Conservation (phyloP, 345 rosid species). For the Adansonia digitata region DNA sequence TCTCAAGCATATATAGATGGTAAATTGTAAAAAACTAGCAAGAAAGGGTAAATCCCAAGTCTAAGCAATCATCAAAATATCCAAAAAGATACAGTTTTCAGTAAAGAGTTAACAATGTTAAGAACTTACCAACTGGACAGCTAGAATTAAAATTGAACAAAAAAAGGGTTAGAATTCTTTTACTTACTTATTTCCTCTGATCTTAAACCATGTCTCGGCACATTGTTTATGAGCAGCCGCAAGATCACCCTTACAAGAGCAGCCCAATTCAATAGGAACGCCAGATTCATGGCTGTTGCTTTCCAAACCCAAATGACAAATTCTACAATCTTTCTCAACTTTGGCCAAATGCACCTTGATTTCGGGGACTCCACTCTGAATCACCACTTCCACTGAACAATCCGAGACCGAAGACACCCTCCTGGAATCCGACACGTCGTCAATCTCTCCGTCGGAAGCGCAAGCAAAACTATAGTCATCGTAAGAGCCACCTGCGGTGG, state of each 20-base stretch:
- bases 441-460: slow-evolving; percentile 37
- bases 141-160: background rate
- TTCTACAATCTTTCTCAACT: slow-evolving; percentile 67
- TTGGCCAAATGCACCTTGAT: slow-evolving; percentile 40
- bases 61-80: slow-evolving; percentile 3
- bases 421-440: slow-evolving; percentile 33
- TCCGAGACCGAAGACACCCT: slow-evolving; percentile 58
- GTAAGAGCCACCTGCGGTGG: slow-evolving; percentile 70
- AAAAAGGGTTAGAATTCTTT: background rate
- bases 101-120: background rate
- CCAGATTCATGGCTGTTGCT: slow-evolving; percentile 63
- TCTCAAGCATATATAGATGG: background rate
- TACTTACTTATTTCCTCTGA: slow-evolving; percentile 85
- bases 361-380: slow-evolving; percentile 26
- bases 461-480: slow-evolving; percentile 52
- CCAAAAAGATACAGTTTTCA: no score
- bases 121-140: background rate
- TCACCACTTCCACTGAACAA: slow-evolving; percentile 54
- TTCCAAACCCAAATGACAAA: slow-evolving; percentile 85
- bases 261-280: slow-evolving; percentile 66
- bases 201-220: slow-evolving; percentile 97
- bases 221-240: slow-evolving; percentile 94
- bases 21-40: background rate
- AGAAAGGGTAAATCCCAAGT: background rate
- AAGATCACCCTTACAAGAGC: slow-evolving; percentile 90